Percentiles rank a stretch among this genome's conserved stretches.
These are phyloP conservation scores for Nannizziopsis arthrosporioides DNA, from an alignment of 2,329 filamentous ascomycete genomes.

Conservation along the genomic window DNA sequence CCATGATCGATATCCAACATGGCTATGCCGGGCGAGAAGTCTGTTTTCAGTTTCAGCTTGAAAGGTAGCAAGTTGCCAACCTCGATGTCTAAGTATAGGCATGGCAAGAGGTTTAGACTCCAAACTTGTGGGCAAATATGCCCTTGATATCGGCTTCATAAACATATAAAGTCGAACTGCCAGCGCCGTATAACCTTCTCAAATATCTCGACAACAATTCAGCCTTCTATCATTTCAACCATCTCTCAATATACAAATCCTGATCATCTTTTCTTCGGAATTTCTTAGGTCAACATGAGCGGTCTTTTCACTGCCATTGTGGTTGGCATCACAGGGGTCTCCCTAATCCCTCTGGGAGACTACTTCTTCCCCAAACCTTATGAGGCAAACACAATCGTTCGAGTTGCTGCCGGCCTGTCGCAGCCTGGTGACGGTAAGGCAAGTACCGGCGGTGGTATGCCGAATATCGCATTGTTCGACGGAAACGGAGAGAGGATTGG, in stretches of 20 bases:
- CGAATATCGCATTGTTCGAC: slow-evolving; percentile 5
- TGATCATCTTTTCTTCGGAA: not conserved
- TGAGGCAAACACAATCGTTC: not conserved
- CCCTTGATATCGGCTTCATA: too few species aligned
- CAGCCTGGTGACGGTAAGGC: not conserved
- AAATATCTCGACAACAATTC: too few species aligned
- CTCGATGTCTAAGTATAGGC: too few species aligned
- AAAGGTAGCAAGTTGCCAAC: too few species aligned
- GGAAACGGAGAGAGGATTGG: slow-evolving; percentile 3
- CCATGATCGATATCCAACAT: too few species aligned
- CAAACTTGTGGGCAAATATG: too few species aligned
- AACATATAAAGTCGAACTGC: too few species aligned
- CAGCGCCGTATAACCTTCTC: too few species aligned
- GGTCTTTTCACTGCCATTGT: not conserved
- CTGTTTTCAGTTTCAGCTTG: too few species aligned
- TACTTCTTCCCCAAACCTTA: slow-evolving; percentile 4
- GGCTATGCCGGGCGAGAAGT: too few species aligned
- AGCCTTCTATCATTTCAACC: not conserved
- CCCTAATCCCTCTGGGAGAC: slow-evolving; percentile 2
- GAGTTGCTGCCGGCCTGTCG: not conserved
- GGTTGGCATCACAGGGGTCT: slow-evolving; percentile 2
- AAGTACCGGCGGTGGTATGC: not conserved
- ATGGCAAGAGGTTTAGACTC: too few species aligned
- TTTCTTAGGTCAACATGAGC: not conserved
- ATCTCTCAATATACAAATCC: not conserved